A percentile compares a stretch with the other conserved stretches of the same genome.
Evolutionary conservation across 2,329 filamentous ascomycete species (phyloP).

Genomic region (Colletotrichum lini): DNA sequence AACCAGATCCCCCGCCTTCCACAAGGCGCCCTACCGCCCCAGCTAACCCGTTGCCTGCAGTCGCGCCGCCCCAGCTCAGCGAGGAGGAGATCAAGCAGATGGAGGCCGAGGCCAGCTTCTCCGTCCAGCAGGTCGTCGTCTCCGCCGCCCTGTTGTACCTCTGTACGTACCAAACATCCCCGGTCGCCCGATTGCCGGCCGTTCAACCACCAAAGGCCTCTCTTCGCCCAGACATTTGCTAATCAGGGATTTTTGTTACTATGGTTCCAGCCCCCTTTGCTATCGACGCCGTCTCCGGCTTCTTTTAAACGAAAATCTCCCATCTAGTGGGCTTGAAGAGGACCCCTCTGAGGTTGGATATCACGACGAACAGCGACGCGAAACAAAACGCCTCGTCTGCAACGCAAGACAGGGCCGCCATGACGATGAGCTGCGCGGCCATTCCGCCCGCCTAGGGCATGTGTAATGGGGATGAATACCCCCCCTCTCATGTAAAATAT

Average conservation of each 20-base stretch:
- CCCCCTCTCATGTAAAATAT: slow-evolving; percentile 38
- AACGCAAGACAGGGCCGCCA: neutral
- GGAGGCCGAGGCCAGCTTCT: slow-evolving; percentile 77
- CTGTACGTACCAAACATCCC: slow-evolving; percentile 68
- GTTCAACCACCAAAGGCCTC: neutral
- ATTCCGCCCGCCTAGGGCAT: slow-evolving; percentile 12
- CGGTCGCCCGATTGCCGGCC: neutral
- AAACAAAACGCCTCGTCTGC: neutral
- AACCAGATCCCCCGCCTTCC: too few relatives aligned
- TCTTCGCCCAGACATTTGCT: neutral
- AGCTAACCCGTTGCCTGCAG: slow-evolving; percentile 53
- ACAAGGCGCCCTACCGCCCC: too few relatives aligned
- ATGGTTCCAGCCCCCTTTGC: slow-evolving; percentile 67
- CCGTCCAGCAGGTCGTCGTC: slow-evolving; percentile 76
- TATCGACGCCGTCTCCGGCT: slow-evolving; percentile 65
- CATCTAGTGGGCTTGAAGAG: neutral
- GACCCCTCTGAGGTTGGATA: neutral
- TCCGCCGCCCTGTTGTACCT: slow-evolving; percentile 81
- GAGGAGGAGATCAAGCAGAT: slow-evolving; percentile 78
- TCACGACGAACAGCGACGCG: neutral
- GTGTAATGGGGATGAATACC: slow-evolving; percentile 29
- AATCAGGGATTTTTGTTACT: neutral
- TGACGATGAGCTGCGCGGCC: neutral
- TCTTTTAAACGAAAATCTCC: slow-evolving; percentile 53
- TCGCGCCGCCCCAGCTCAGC: slow-evolving; percentile 78